Evolutionary conservation across 257 asterid species (phyloP), one percentile per base, ranked within the genome.

Genomic region (Solanum boliviense): DNA sequence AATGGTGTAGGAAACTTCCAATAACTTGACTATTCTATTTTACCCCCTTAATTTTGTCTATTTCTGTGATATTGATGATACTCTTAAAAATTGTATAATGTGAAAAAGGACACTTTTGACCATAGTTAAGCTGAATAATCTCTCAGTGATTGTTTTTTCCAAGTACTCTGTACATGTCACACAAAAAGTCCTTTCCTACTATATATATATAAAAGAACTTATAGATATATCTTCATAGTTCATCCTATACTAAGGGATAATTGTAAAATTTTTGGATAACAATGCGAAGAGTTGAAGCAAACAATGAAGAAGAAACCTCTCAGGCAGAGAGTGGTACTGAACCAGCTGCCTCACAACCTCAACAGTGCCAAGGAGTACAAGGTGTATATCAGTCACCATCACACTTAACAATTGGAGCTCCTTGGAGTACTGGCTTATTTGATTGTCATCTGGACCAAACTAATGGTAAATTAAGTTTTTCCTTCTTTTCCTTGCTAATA

Each of bases 361-460:
- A 86, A 10, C 34, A 34, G 58, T 44, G 15, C 15, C 84, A 62
- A 71, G 85, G 67, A 81, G 29, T 81, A 48, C 36, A 79, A 29
- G 9, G 35, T 16, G 84, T 79, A 16, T 31, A 23, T 41, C 84
- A 27, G 36, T 85, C 84, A 16, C 38, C 87, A n/a, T 18, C 20
- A 48, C 71, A 76, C 15, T 25, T 79, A 39, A 76, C 88, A 15
- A 25, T 89, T 13, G 92, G 92, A 27, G 88, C 73, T 52, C 91
- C 90, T 31, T 90, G 92, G 92, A 84, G 72, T 68, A 90, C 91
- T 16, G 90, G 89, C 46, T 85, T 90, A 67, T 90, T 90, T 70
- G 92, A 90, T 70, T 90, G 92, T 88, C 87, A 86, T 44, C 16
- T 87, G 84, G 85, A 90, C 44, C 89, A 73, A 48, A 84, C 84